Conservation (phyloP, 257 asterid species). For the Nicotiana sylvestris region DNA sequence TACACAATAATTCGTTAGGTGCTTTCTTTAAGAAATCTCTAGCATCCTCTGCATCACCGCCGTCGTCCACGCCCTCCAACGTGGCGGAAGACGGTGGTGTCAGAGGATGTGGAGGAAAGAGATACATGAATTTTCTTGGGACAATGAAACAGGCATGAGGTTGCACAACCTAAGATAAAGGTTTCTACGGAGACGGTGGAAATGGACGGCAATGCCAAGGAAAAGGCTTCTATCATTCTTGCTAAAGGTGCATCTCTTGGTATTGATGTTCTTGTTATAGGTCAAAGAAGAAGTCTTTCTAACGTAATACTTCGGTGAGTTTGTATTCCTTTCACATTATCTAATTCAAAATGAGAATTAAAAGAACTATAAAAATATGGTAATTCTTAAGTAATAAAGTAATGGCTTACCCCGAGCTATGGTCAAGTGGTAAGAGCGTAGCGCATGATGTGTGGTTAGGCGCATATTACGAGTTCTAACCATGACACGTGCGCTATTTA, state of each 20-base stretch:
- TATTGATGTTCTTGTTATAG: slow-evolving; percentile 54
- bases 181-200: slow-evolving; percentile 45
- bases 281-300: slow-evolving; percentile 52
- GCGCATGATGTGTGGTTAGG: not conserved
- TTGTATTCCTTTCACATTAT: not conserved
- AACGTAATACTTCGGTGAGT: slow-evolving; percentile 62
- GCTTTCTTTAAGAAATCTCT: slow-evolving; percentile 5
- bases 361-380: not conserved
- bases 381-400: not conserved
- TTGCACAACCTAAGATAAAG: slow-evolving; percentile 33
- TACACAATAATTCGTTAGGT: not conserved
- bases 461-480: not conserved
- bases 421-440: not conserved
- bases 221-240: slow-evolving; percentile 54
- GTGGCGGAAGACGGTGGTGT: not conserved
- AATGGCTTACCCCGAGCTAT: not conserved
- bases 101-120: slow-evolving; percentile 19
- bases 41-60: not conserved
- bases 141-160: slow-evolving; percentile 49
- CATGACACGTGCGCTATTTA: not conserved
- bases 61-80: not conserved
- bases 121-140: slow-evolving; percentile 39
- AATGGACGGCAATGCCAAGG: slow-evolving; percentile 56
- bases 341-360: not conserved
- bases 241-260: slow-evolving; percentile 32